phyloP scores from a whole-genome alignment of 1,139 yeast genomes.

The Saccharomyces hybrid region DNA sequence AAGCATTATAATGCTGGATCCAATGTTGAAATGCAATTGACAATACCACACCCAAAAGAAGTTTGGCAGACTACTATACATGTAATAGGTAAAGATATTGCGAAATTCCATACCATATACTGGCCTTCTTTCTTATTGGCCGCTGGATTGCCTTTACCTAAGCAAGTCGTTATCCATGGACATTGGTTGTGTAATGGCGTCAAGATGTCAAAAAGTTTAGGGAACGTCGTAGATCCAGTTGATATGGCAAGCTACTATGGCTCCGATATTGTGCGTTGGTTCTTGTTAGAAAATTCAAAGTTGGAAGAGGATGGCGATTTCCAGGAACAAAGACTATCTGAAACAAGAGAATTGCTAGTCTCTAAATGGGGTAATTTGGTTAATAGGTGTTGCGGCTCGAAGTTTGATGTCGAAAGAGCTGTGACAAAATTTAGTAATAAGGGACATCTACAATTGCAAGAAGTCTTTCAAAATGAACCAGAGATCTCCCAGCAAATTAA shows the following conservation, averaged over 20 bases:
- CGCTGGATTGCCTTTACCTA: slow-evolving; percentile 62
- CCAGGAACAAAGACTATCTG: slow-evolving; percentile 48
- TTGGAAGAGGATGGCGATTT: slow-evolving; percentile 75
- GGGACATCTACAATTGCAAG: not conserved
- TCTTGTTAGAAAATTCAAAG: slow-evolving; percentile 67
- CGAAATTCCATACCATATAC: slow-evolving; percentile 78
- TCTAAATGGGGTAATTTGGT: slow-evolving; percentile 80
- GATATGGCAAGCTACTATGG: slow-evolving; percentile 55
- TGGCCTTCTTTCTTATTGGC: slow-evolving; percentile 95
- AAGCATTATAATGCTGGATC: slow-evolving; percentile 14
- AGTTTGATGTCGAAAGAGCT: slow-evolving; percentile 53
- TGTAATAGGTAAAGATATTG: slow-evolving; percentile 85
- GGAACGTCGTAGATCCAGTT: slow-evolving; percentile 90
- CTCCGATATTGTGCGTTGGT: slow-evolving; percentile 66
- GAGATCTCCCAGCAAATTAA: slow-evolving; percentile 5
- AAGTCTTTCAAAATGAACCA: slow-evolving; percentile 5
- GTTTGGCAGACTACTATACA: slow-evolving; percentile 47
- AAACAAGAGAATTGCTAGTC: slow-evolving; percentile 57
- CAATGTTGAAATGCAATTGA: slow-evolving; percentile 40
- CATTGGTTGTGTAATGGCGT: slow-evolving; percentile 90
- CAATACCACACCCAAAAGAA: slow-evolving; percentile 5
- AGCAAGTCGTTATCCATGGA: slow-evolving; percentile 75
- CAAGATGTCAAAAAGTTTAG: slow-evolving; percentile 89
- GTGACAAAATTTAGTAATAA: slow-evolving; percentile 13
- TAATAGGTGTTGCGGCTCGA: slow-evolving; percentile 63